Conservation (phyloP, 2,329 filamentous ascomycete species). For the Lasiodiplodia sp. region DNA sequence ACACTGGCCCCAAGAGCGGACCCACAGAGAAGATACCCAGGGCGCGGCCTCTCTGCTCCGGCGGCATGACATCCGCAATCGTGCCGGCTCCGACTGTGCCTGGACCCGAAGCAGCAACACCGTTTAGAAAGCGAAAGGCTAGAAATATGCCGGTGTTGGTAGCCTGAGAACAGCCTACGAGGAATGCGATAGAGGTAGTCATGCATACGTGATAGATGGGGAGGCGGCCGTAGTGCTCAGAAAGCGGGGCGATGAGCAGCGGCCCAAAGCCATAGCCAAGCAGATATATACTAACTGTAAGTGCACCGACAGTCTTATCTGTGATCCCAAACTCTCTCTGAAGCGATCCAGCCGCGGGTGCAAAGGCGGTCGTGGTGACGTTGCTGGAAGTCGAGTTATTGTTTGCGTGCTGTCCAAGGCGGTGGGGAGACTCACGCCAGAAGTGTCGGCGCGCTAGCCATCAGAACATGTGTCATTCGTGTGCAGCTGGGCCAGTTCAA, state of each 20-base stretch:
- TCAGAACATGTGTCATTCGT: no score
- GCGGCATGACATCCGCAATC: slow-evolving; percentile 46
- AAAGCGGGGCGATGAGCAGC: slow-evolving; percentile 39
- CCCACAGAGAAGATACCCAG: slow-evolving; percentile 49
- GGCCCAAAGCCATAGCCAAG: slow-evolving; percentile 40
- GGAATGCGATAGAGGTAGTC: slow-evolving; percentile 26
- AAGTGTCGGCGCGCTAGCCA: no score
- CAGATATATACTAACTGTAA: slow-evolving; percentile 40
- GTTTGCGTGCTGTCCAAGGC: no score
- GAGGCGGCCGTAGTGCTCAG: slow-evolving; percentile 39
- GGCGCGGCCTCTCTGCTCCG: slow-evolving; percentile 43
- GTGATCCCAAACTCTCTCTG: no score
- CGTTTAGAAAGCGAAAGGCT: slow-evolving; percentile 46
- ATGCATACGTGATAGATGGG: slow-evolving; percentile 34
- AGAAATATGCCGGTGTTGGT: slow-evolving; percentile 45
- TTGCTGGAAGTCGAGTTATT: no score
- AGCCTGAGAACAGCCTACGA: slow-evolving; percentile 39
- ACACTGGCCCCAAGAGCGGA: slow-evolving; percentile 45
- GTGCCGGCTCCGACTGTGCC: slow-evolving; percentile 46
- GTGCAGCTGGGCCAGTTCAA: no score
- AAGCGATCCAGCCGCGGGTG: no score
- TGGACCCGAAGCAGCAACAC: slow-evolving; percentile 42
- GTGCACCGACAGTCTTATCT: no score
- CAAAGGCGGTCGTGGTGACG: no score
- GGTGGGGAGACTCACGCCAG: no score